Conservation (phyloP, 768 basidiomycete genomes). For the Pisolithus microcarpus region DNA sequence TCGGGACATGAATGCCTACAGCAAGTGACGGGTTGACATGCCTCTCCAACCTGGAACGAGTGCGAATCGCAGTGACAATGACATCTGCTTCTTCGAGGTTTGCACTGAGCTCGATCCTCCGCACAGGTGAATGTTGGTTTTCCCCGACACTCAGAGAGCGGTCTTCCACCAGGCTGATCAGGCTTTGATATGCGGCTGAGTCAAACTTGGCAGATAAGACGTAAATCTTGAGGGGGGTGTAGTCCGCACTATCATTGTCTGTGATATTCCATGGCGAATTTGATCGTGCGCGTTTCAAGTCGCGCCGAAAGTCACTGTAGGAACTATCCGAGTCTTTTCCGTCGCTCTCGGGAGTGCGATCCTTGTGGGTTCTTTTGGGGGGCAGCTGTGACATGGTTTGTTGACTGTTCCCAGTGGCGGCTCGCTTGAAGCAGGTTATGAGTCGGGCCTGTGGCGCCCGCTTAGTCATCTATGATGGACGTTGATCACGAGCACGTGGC, state of each 20-base stretch:
- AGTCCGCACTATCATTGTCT: conserved; percentile 3
- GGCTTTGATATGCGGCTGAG: conserved; percentile 13
- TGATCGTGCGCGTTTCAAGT: conserved; percentile 8
- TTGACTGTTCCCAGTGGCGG: no score
- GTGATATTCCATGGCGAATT: conserved; percentile 6
- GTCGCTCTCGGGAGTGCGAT: conserved; percentile 1
- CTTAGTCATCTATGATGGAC: neutral
- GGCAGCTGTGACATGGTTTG: conserved; percentile 4
- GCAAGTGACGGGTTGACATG: conserved; percentile 61
- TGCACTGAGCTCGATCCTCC: conserved; percentile 26
- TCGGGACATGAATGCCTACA: conserved; percentile 35
- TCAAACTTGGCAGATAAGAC: conserved; percentile 29
- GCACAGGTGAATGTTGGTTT: neutral
- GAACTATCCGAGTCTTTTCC: neutral
- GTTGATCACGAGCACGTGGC: no score
- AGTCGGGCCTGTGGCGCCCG: neutral
- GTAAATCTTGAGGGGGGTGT: conserved; percentile 15
- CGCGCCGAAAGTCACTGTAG: neutral
- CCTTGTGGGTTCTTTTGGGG: conserved; percentile 7
- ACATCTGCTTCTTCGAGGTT: conserved; percentile 49
- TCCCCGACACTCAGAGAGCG: neutral
- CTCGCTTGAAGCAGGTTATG: neutral
- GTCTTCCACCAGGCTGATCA: conserved; percentile 22
- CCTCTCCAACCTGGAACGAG: conserved; percentile 62
- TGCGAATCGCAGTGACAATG: conserved; percentile 57